A percentile compares a stretch with the other conserved stretches of the same genome.
Conservation (phyloP, 176 grass and related monocot species). For the Avena atlantica region DNA sequence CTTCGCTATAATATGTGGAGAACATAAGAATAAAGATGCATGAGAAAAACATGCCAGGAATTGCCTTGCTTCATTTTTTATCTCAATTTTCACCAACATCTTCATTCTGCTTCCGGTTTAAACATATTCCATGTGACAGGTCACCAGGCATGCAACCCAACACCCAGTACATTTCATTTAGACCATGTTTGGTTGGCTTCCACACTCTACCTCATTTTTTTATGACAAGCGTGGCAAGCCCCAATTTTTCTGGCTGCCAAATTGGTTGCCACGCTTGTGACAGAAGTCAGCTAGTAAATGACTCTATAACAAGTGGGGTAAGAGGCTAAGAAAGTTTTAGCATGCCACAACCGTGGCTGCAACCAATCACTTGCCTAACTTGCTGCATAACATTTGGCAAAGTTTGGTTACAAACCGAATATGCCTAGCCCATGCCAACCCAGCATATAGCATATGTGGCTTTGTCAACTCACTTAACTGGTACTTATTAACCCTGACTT, state of each 20-base stretch:
- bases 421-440: not conserved
- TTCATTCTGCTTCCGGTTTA: constrained; percentile 11
- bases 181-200: not conserved
- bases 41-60: not conserved
- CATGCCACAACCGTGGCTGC: not conserved
- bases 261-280: constrained; percentile 10
- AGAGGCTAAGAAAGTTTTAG: not conserved
- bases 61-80: constrained; percentile 4
- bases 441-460: not conserved
- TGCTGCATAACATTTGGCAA: constrained; percentile 19
- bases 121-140: not conserved
- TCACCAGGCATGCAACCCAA: not conserved
- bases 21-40: not conserved
- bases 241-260: not conserved
- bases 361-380: not conserved
- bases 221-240: not conserved
- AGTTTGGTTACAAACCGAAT: constrained; percentile 1
- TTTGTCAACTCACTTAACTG: not conserved
- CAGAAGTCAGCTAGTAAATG: not conserved
- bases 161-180: constrained; percentile 16
- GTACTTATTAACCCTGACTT: constrained; percentile 18
- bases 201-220: not conserved
- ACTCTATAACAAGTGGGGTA: not conserved
- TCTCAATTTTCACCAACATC: not conserved
- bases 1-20: not conserved